Conservation (phyloP, 192 early-diverging fungal genomes). For the Coemansia sp. region DNA sequence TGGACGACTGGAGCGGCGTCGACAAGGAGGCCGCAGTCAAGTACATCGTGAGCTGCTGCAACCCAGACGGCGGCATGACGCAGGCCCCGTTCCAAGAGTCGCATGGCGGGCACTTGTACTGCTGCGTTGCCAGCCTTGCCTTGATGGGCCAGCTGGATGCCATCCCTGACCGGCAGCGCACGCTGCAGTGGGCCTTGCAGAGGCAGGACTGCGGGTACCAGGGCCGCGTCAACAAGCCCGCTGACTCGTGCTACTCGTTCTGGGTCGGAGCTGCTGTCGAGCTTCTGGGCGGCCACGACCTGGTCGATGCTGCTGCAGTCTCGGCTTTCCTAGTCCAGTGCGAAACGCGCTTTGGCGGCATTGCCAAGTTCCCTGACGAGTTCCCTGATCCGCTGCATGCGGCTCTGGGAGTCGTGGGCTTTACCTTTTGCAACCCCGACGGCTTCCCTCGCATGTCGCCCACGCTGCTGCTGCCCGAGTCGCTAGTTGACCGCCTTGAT, state of each 20-base stretch:
- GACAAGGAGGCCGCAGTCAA: slow-evolving; percentile 56
- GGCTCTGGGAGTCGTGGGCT: slow-evolving; percentile 48
- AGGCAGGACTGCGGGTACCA: slow-evolving; percentile 88
- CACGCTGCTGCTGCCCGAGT: slow-evolving; percentile 43
- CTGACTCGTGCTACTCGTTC: slow-evolving; percentile 97
- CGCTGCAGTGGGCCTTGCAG: slow-evolving; percentile 74
- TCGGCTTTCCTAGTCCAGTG: slow-evolving; percentile 26
- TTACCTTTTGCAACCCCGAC: slow-evolving; percentile 36
- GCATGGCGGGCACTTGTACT: slow-evolving; percentile 89
- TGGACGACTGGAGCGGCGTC: slow-evolving; percentile 92
- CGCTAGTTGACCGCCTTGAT: slow-evolving; percentile 18
- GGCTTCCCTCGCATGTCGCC: slow-evolving; percentile 43
- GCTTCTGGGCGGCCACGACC: slow-evolving; percentile 49
- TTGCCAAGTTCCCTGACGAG: slow-evolving; percentile 40
- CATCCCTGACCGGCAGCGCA: slow-evolving; percentile 57
- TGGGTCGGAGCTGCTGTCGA: slow-evolving; percentile 88
- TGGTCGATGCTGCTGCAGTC: slow-evolving; percentile 26
- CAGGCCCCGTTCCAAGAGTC: slow-evolving; percentile 78
- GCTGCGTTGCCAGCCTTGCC: slow-evolving; percentile 80
- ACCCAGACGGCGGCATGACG: slow-evolving; percentile 65
- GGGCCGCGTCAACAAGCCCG: slow-evolving; percentile 82
- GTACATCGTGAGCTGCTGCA: slow-evolving; percentile 43
- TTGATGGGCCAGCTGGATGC: slow-evolving; percentile 68
- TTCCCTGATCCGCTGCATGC: slow-evolving; percentile 51
- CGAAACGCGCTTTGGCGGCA: slow-evolving; percentile 47